Evolutionary conservation across 164 flowering plant species (phyloP).

Genomic region (Warburgia ugandensis): DNA sequence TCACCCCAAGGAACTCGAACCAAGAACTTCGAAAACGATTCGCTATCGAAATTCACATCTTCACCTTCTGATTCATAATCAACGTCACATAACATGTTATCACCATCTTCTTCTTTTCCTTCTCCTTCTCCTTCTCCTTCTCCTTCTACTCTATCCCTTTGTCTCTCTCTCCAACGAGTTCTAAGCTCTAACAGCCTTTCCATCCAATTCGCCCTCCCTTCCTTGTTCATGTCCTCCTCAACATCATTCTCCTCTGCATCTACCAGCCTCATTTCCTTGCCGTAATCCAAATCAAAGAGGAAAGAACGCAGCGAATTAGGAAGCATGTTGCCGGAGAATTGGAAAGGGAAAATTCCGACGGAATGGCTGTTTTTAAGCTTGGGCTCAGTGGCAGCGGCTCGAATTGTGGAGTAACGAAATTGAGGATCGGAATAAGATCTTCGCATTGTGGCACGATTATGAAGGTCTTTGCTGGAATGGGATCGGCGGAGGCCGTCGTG

Average conservation of each 20-base stretch:
- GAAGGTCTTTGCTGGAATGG: slow-evolving; percentile 33
- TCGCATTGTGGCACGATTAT: slow-evolving; percentile 19
- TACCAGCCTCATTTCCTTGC: slow-evolving; percentile 23
- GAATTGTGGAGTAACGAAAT: slow-evolving; percentile 24
- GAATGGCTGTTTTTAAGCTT: slow-evolving; percentile 34
- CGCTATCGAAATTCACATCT: slow-evolving; percentile 13
- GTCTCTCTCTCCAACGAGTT: slow-evolving; percentile 46
- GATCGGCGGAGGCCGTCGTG: slow-evolving; percentile 33
- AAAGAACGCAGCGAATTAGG: slow-evolving; percentile 36
- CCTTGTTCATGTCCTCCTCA: slow-evolving; percentile 15
- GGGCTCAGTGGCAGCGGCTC: slow-evolving; percentile 31
- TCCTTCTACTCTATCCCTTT: too few relatives aligned
- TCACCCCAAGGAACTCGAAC: slow-evolving; percentile 23
- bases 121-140: slow-evolving; percentile 16
- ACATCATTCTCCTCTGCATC: slow-evolving; percentile 22
- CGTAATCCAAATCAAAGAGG: slow-evolving; percentile 33
- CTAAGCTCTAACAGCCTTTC: slow-evolving; percentile 52
- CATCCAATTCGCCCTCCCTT: slow-evolving; percentile 57
- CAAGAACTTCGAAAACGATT: slow-evolving; percentile 29
- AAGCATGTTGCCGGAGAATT: slow-evolving; percentile 29
- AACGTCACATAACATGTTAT: slow-evolving; percentile 22
- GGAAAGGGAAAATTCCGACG: slow-evolving; percentile 38
- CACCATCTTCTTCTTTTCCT: slow-evolving; percentile 17
- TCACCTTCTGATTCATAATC: slow-evolving; percentile 23
- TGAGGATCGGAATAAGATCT: slow-evolving; percentile 65